Percentiles rank a stretch among this genome's conserved stretches.
Evolutionary conservation across 306 rosid species (phyloP).

Genomic region (Vigna trinervia): DNA sequence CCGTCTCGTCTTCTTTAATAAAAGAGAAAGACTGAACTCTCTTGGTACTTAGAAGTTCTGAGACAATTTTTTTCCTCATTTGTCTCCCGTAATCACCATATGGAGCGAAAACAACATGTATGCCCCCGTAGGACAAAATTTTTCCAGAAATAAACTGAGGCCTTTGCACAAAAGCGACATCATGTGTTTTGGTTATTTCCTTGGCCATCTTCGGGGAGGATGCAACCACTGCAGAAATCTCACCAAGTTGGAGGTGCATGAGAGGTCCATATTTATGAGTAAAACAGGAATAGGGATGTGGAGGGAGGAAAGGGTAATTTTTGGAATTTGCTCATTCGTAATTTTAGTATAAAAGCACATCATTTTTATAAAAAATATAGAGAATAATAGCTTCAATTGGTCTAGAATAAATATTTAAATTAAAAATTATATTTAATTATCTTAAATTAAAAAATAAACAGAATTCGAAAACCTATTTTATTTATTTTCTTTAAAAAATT

Average conservation of each 20-base stretch:
- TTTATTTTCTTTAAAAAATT: no score
- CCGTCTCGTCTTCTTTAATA: conserved; percentile 21
- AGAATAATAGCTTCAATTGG: no score
- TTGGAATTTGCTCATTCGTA: no score
- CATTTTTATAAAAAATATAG: no score
- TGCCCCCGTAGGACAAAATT: background rate
- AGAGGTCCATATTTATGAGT: conserved; percentile 22
- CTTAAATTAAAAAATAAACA: no score
- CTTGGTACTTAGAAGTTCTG: background rate
- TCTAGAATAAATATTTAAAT: no score
- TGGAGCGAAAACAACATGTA: conserved; percentile 7
- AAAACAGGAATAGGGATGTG: no score
- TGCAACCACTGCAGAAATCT: conserved; percentile 1
- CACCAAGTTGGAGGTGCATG: conserved; percentile 41
- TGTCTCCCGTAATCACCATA: conserved; percentile 27
- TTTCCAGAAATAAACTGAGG: background rate
- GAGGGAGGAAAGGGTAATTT: no score
- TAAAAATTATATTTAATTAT: no score
- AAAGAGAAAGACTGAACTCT: conserved; percentile 7
- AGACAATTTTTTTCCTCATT: background rate
- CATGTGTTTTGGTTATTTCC: conserved; percentile 34
- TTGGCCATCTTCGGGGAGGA: conserved; percentile 29
- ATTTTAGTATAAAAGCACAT: no score
- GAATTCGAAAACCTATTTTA: no score
- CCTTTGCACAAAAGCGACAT: conserved; percentile 15